Evolutionary conservation across 192 early-diverging fungal genomes (phyloP).

Genomic region (Diversispora eburnea): DNA sequence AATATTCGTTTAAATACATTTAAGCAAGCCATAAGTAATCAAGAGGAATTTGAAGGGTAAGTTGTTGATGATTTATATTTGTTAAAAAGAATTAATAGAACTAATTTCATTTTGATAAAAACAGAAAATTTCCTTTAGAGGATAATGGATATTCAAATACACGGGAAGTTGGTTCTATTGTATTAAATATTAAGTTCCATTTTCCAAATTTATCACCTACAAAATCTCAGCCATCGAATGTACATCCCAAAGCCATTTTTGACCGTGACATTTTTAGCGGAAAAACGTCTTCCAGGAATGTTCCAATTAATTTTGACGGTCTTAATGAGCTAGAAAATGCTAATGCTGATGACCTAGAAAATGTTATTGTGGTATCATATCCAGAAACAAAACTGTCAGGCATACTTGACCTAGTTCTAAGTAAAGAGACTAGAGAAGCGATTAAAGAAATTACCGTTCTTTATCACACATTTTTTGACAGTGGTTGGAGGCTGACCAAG

Average conservation of each 20-base stretch:
- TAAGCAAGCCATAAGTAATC: neutral
- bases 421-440: slow-evolving; percentile 37
- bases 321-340: neutral
- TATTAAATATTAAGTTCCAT: slow-evolving; percentile 10
- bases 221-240: no score
- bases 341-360: neutral
- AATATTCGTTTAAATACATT: slow-evolving; percentile 2
- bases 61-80: neutral
- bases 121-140: slow-evolving; percentile 11
- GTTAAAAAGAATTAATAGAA: neutral
- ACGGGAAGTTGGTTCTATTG: neutral
- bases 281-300: neutral
- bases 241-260: neutral
- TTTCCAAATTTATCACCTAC: neutral
- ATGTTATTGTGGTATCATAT: neutral
- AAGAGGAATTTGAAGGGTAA: slow-evolving; percentile 15
- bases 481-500: slow-evolving; percentile 40
- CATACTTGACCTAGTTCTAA: slow-evolving; percentile 21
- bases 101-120: neutral
- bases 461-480: slow-evolving; percentile 42
- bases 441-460: slow-evolving; percentile 41
- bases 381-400: slow-evolving; percentile 1
- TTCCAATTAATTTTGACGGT: neutral
- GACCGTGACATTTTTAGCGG: neutral
- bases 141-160: neutral